Conservation (phyloP, 2,329 filamentous ascomycete species). For the Pestalotiopsis sp. region DNA sequence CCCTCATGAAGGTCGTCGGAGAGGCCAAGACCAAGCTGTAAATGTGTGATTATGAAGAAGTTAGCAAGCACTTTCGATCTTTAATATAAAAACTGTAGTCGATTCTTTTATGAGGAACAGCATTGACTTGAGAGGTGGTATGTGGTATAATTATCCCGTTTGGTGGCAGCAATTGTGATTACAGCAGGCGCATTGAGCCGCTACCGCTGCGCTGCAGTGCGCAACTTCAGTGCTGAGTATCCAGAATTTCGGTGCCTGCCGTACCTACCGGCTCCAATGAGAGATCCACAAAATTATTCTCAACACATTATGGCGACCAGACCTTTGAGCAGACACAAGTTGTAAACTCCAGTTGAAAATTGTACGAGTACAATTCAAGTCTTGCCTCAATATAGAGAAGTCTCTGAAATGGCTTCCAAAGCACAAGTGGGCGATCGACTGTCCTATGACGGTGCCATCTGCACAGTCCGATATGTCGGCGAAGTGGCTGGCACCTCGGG, state of each 20-base stretch:
- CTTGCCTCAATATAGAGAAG: neutral
- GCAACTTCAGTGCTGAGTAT: neutral
- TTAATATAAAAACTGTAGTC: neutral
- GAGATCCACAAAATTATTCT: slow-evolving; percentile 1
- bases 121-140: neutral
- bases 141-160: neutral
- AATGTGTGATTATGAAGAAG: neutral
- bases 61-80: neutral
- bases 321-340: neutral
- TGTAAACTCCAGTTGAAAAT: neutral
- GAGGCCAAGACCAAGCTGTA: slow-evolving; percentile 66
- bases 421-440: slow-evolving; percentile 71
- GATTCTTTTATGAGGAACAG: neutral
- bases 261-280: neutral
- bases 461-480: slow-evolving; percentile 85
- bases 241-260: neutral
- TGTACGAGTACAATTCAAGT: neutral
- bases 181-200: neutral
- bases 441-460: slow-evolving; percentile 76
- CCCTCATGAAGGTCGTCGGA: slow-evolving; percentile 69
- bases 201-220: neutral
- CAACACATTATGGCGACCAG: neutral
- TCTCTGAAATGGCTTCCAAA: slow-evolving; percentile 13
- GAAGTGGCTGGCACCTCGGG: slow-evolving; percentile 75
- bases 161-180: neutral